A percentile compares a stretch with the other conserved stretches of the same genome.
Conservation (phyloP, 208 protist genomes). For the Acanthamoeba castellanii region DNA sequence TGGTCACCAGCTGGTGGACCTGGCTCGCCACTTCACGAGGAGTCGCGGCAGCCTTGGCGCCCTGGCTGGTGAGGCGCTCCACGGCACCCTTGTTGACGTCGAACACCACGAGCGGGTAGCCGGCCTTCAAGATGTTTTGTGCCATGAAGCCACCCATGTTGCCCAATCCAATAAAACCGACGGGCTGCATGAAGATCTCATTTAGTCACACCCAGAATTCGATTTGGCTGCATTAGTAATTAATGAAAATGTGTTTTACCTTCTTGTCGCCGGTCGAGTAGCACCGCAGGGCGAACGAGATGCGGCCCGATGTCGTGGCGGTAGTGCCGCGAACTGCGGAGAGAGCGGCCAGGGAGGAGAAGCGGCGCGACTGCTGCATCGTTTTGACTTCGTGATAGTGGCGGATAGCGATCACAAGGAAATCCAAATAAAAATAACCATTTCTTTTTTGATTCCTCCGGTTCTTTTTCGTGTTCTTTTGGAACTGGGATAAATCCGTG, state of each 20-base stretch:
- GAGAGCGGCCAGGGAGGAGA: background rate
- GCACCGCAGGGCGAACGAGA: background rate
- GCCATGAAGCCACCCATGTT: constrained; percentile 90
- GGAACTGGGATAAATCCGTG: background rate
- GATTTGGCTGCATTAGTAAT: too few relatives aligned
- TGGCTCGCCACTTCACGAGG: constrained; percentile 78
- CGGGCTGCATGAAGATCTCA: constrained; percentile 15
- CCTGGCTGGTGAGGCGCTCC: constrained; percentile 36
- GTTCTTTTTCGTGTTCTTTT: background rate
- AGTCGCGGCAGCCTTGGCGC: background rate
- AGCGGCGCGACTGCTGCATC: constrained; percentile 12
- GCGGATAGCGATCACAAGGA: background rate
- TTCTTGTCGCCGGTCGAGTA: constrained; percentile 18
- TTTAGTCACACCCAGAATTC: background rate
- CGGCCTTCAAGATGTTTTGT: constrained; percentile 84
- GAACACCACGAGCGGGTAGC: constrained; percentile 84
- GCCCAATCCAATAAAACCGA: constrained; percentile 91
- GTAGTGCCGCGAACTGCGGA: background rate
- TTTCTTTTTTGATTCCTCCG: background rate
- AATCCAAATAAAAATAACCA: background rate
- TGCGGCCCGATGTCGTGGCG: background rate
- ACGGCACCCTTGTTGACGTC: constrained; percentile 81
- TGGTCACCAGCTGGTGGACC: constrained; percentile 89
- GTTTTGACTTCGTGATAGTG: background rate
- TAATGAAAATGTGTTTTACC: background rate